Base-by-base conservation (phyloP, 176 grass and related monocot species). In the Oryza nivara region DNA sequence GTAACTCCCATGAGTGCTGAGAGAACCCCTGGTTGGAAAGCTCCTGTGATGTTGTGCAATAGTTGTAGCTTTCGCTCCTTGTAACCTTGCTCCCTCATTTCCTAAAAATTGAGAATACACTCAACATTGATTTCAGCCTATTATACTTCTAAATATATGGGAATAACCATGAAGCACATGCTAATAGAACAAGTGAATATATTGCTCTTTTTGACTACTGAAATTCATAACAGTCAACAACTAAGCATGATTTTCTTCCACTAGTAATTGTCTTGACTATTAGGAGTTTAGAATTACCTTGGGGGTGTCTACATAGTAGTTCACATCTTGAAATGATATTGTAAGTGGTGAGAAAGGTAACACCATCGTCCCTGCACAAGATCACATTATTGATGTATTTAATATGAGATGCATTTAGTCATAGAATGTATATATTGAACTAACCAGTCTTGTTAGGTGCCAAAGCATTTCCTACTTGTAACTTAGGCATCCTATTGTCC, bases 301-400 rank as follows among this genome's bases (percentile, higher is more conserved):
- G 28, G 95, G 90, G 51, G 88, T 85, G 23, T 94, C 90, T 45
- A 97, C 88, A 23, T 91, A 94, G 82, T 97, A 97, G 77, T 91
- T 97, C 65, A 97, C 86, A 77, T 97, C 82, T 25, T 91, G 77
- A 78, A 94, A 94, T 72, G 88, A 86, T 82, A 97, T 76, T 68
- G 82, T 86, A 66, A 97, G 86, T 12, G 94, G 90, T 79, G 86
- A 92, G 82, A 94, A 92, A 83, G 92, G 94, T 65, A 97, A 83
- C 72, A 83, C 95, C 86, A 96, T 91, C 74, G 79, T 96, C 46
- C 86, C 93, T 96, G 84, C 58, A 67, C 75, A 74, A 77, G 9
- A 83, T 79, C 73, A 12, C 7, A 65, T 67, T 49, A 67, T 7
- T 60, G 9, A 9, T 54, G 5, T 4, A 4, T 60, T 60, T 3